A percentile compares a stretch with the other conserved stretches of the same genome.
Evolutionary conservation across 1,284 basidiomycete species (phyloP).

Genomic region (Gomphus bonarii): DNA sequence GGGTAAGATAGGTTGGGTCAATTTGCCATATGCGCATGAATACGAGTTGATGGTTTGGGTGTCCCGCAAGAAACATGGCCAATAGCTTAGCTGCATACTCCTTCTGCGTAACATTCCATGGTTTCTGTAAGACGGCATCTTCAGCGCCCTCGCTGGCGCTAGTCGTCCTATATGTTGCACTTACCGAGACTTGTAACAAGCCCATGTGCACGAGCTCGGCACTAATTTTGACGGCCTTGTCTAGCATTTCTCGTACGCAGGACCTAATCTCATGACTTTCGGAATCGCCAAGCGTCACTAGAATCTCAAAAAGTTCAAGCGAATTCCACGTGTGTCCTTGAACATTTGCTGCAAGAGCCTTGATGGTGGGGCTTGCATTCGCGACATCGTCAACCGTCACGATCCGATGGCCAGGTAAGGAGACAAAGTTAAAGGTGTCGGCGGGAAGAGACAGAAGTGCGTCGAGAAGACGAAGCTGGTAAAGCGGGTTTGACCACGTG

Average conservation of each 20-base stretch:
- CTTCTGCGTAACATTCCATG: constrained; percentile 80
- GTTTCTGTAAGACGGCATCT: constrained; percentile 42
- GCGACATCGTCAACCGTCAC: constrained; percentile 83
- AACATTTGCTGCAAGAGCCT: constrained; percentile 74
- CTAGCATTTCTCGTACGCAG: constrained; percentile 81
- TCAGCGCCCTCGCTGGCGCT: background rate
- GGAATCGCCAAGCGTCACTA: constrained; percentile 66
- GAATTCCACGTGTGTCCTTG: constrained; percentile 93
- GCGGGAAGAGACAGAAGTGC: constrained; percentile 81
- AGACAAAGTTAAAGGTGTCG: constrained; percentile 87
- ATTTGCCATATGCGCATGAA: constrained; percentile 96
- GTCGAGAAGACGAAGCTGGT: constrained; percentile 82
- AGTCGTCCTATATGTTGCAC: constrained; percentile 22
- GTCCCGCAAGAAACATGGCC: constrained; percentile 84
- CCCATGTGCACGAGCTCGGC: constrained; percentile 95
- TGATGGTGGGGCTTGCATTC: constrained; percentile 76
- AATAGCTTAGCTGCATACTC: constrained; percentile 84
- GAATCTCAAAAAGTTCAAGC: constrained; percentile 83
- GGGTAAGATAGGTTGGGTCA: constrained; percentile 75
- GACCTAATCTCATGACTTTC: constrained; percentile 61
- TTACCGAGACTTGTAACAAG: constrained; percentile 79
- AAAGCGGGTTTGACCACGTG: constrained; percentile 76
- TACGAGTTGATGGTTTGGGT: constrained; percentile 91
- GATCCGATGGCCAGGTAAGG: constrained; percentile 69
- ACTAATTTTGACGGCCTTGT: constrained; percentile 86